phyloP scores from a whole-genome alignment of 164 flowering plant species.

The Euptelea pleiosperma region DNA sequence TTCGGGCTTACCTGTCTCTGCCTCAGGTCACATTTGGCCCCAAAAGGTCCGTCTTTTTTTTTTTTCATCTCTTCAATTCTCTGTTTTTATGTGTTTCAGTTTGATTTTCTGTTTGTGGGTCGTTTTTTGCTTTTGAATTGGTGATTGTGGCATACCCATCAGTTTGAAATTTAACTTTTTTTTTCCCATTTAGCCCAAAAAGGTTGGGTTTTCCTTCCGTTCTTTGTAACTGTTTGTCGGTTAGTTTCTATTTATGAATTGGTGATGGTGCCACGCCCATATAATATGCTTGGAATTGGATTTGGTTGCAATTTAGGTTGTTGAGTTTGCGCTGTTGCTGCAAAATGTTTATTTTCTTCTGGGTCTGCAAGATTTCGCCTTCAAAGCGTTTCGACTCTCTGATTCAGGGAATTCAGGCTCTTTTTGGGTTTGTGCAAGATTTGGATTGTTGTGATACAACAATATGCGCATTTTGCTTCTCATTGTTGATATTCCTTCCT shows the following conservation, averaged over 20 bases:
- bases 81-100: background rate
- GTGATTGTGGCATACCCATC: background rate
- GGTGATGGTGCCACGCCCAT: slow-evolving; percentile 1
- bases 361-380: background rate
- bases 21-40: slow-evolving; percentile 92
- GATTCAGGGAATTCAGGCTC: background rate
- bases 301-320: background rate
- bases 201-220: background rate
- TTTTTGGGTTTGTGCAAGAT: no score
- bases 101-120: background rate
- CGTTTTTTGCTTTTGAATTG: background rate
- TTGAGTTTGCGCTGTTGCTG: background rate
- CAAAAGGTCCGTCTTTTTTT: slow-evolving; percentile 31
- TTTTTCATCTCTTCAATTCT: background rate
- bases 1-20: slow-evolving; percentile 59
- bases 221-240: background rate
- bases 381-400: background rate
- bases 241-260: background rate
- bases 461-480: no score
- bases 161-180: background rate
- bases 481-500: no score
- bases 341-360: background rate
- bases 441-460: no score
- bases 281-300: background rate
- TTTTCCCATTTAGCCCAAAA: background rate